Percentiles rank a stretch among this genome's conserved stretches.
Conservation (phyloP, 169 alveolate species). For the Eimeria acervulina region DNA sequence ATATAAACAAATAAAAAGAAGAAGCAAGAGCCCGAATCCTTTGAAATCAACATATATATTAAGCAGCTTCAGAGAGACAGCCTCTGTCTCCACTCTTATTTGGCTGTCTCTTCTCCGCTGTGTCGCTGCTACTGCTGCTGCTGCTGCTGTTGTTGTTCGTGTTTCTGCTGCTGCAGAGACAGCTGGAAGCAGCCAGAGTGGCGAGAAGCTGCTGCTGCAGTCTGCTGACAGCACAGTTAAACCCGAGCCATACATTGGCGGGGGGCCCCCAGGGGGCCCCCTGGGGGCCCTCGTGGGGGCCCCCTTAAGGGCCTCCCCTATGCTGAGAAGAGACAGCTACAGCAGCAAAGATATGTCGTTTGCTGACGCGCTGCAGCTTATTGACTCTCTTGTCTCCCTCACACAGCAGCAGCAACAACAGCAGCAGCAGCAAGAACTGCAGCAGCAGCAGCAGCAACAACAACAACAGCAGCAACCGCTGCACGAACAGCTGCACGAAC, state of each 20-base stretch:
- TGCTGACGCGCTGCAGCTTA: slow-evolving; percentile 52
- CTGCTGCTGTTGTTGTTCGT: background rate
- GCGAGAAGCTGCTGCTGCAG: slow-evolving; percentile 12
- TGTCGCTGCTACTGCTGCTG: slow-evolving; percentile 9
- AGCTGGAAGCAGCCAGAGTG: background rate
- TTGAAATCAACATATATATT: background rate
- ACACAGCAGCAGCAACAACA: slow-evolving; percentile 39
- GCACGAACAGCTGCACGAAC: too few relatives aligned
- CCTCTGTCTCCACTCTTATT: background rate
- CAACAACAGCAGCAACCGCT: too few relatives aligned
- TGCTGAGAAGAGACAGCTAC: background rate
- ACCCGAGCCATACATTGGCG: background rate
- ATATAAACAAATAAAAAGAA: background rate
- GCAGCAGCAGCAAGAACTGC: background rate
- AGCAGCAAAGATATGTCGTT: slow-evolving; percentile 6
- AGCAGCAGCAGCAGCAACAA: background rate
- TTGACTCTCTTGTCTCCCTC: slow-evolving; percentile 26
- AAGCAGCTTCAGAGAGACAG: background rate
- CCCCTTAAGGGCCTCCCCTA: background rate
- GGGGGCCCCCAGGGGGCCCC: background rate
- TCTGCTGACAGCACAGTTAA: too few relatives aligned
- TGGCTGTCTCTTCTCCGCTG: background rate
- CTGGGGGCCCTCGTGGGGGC: background rate
- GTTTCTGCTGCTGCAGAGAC: background rate
- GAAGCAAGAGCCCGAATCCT: background rate